Evolutionary conservation across 495 filamentous ascomycete genomes (phyloP).

Genomic region (Niebla homalea): DNA sequence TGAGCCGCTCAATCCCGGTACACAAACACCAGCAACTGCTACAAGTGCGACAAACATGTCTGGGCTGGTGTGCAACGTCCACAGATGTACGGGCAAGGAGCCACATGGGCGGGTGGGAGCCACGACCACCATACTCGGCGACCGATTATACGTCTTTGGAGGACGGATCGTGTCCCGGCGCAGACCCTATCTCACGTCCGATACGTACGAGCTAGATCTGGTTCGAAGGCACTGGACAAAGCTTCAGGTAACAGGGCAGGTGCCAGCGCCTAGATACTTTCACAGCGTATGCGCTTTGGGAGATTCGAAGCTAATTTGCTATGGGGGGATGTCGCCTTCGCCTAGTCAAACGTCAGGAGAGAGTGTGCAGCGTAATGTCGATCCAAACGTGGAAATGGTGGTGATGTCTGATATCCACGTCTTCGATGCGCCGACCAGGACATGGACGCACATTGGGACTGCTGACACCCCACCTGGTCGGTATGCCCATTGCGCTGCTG

Average conservation of each 20-base stretch:
- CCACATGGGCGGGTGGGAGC: constrained; percentile 86
- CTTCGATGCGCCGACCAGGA: constrained; percentile 72
- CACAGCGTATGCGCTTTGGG: constrained; percentile 89
- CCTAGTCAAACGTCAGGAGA: constrained; percentile 31
- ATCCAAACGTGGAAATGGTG: constrained; percentile 55
- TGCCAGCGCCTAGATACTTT: constrained; percentile 87
- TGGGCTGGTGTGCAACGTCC: constrained; percentile 86
- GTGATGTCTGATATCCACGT: constrained; percentile 99
- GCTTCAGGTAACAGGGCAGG: constrained; percentile 67
- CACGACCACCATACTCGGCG: constrained; percentile 85
- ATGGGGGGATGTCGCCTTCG: constrained; percentile 91
- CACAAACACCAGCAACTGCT: constrained; percentile 18
- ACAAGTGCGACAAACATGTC: constrained; percentile 55
- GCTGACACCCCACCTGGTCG: constrained; percentile 79
- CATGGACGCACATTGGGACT: constrained; percentile 74
- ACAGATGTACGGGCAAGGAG: constrained; percentile 79
- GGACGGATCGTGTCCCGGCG: constrained; percentile 75
- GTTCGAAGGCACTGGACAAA: constrained; percentile 87
- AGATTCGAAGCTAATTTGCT: constrained; percentile 92
- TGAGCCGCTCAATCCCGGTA: constrained; percentile 18
- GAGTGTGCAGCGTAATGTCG: constrained; percentile 22
- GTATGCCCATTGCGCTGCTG: constrained; percentile 93
- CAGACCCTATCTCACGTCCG: constrained; percentile 69
- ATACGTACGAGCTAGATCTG: constrained; percentile 87
- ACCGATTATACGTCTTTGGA: constrained; percentile 93